Percentiles rank a stretch among this genome's conserved stretches.
Conservation (phyloP, 1,284 basidiomycete species). For the Microstroma glucosiphilum region DNA sequence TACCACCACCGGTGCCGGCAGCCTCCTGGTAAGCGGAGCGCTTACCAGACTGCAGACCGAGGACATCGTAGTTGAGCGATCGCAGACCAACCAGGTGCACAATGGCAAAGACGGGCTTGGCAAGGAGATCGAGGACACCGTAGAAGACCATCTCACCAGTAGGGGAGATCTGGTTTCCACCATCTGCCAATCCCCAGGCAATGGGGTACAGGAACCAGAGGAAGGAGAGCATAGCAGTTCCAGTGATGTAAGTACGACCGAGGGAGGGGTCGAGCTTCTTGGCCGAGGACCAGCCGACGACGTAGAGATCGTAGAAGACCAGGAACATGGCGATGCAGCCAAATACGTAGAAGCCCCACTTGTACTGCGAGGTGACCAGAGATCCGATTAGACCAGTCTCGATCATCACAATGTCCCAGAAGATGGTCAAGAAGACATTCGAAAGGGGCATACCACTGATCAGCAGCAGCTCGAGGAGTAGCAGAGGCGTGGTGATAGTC, state of each 20-base stretch:
- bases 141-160: constrained; percentile 58
- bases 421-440: constrained; percentile 58
- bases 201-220: constrained; percentile 44
- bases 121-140: constrained; percentile 59
- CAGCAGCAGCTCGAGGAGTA: constrained; percentile 58
- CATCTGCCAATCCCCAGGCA: constrained; percentile 56
- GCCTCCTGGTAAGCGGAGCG: background rate
- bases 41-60: constrained; percentile 35
- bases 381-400: constrained; percentile 58
- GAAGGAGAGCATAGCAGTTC: constrained; percentile 44
- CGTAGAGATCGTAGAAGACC: constrained; percentile 48
- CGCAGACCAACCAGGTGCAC: constrained; percentile 38
- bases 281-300: constrained; percentile 50
- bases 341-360: constrained; percentile 55
- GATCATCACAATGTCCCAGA: constrained; percentile 56
- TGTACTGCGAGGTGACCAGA: constrained; percentile 57
- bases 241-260: constrained; percentile 53
- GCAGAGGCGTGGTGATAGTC: constrained; percentile 58
- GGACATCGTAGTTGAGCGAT: constrained; percentile 30
- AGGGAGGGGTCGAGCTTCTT: constrained; percentile 52
- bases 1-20: background rate
- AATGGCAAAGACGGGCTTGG: constrained; percentile 52
- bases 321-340: constrained; percentile 55
- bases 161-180: constrained; percentile 55
- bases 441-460: constrained; percentile 58